Evolutionary conservation across 768 basidiomycete species (phyloP).

Genomic region (Lactarius psammicola): DNA sequence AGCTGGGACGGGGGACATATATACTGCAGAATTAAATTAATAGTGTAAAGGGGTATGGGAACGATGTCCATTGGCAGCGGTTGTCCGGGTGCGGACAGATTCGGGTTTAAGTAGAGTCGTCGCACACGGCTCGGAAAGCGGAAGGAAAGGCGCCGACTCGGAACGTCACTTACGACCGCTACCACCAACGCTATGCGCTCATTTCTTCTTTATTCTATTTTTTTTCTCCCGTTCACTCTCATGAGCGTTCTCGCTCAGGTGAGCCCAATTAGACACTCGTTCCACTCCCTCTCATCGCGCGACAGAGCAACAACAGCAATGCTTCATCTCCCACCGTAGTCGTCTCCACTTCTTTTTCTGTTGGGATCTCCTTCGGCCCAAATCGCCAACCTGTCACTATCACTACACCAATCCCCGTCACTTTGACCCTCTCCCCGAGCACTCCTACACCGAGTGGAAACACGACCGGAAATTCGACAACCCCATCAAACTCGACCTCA

Average conservation of each 20-base stretch:
- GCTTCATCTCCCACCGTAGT: conserved; percentile 22
- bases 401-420: conserved; percentile 45
- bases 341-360: conserved; percentile 33
- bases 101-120: neutral
- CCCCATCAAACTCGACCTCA: conserved; percentile 33
- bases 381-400: conserved; percentile 44
- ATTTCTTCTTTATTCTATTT: conserved; percentile 28
- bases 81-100: neutral
- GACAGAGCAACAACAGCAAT: conserved; percentile 16
- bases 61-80: conserved; percentile 37
- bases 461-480: conserved; percentile 30
- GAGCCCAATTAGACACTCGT: conserved; percentile 2
- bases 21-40: conserved; percentile 54
- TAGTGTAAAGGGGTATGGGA: conserved; percentile 39
- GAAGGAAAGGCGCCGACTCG: neutral
- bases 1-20: conserved; percentile 53
- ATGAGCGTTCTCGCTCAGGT: conserved; percentile 38
- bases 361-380: conserved; percentile 40
- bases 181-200: conserved; percentile 8
- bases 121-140: neutral
- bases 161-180: neutral
- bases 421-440: conserved; percentile 44
- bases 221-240: conserved; percentile 37
- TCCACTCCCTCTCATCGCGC: neutral
- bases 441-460: conserved; percentile 29